Conservation (phyloP, 306 rosid genomes). For the Boehmeria nivea region DNA sequence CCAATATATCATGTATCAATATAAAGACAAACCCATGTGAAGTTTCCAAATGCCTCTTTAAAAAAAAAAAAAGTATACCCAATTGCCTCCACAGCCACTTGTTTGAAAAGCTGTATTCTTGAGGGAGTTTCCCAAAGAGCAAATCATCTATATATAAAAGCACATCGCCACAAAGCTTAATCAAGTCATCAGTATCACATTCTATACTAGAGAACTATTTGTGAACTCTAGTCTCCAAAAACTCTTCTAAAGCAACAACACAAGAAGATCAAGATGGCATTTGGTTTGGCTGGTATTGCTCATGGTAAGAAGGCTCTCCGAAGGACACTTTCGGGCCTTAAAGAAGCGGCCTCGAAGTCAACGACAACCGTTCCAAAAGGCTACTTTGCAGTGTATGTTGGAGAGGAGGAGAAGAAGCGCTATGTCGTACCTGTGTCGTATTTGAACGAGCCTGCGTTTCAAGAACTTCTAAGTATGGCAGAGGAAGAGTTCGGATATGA, state of each 20-base stretch:
- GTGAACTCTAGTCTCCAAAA: neutral
- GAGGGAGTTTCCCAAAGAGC: too few relatives aligned
- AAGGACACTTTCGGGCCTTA: neutral
- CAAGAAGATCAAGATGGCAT: conserved; percentile 7
- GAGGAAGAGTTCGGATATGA: conserved; percentile 29
- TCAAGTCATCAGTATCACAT: too few relatives aligned
- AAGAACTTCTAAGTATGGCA: conserved; percentile 11
- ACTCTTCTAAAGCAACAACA: neutral
- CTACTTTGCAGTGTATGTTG: conserved; percentile 22
- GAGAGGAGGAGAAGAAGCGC: conserved; percentile 19
- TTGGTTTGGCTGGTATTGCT: conserved; percentile 16
- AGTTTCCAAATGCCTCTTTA: too few relatives aligned
- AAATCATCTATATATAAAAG: too few relatives aligned
- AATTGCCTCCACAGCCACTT: too few relatives aligned
- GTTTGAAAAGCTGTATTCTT: too few relatives aligned
- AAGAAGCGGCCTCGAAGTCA: neutral
- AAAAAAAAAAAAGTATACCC: too few relatives aligned
- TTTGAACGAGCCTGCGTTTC: conserved; percentile 25
- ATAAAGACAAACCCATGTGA: too few relatives aligned
- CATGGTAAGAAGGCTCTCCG: conserved; percentile 20
- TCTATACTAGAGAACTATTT: too few relatives aligned
- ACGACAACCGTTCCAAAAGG: neutral
- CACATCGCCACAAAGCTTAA: too few relatives aligned
- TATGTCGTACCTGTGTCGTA: conserved; percentile 21
- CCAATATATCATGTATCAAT: too few relatives aligned